Percentiles rank a stretch among this genome's conserved stretches.
phyloP scores from a whole-genome alignment of 2,329 filamentous ascomycete genomes.

The Fusarium hostae region DNA sequence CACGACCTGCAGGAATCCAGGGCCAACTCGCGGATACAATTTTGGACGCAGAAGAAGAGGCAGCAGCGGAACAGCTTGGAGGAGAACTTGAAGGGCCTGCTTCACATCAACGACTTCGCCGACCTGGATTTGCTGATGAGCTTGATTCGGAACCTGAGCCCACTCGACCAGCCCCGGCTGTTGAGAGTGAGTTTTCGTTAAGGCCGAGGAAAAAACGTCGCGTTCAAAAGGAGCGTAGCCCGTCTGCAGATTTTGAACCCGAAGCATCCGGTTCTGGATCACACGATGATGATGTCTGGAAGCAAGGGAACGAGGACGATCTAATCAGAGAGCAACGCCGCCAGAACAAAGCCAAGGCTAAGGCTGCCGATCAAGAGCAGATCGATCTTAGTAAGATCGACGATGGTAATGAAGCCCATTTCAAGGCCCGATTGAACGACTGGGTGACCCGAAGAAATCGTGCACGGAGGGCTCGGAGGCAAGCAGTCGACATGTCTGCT shows the following conservation, averaged over 20 bases:
- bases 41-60: constrained; percentile 83
- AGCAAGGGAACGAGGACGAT: constrained; percentile 54
- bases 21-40: constrained; percentile 81
- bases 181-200: constrained; percentile 66
- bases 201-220: constrained; percentile 68
- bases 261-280: constrained; percentile 49
- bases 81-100: constrained; percentile 59
- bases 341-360: constrained; percentile 57
- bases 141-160: constrained; percentile 32
- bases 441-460: constrained; percentile 72
- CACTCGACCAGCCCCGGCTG: constrained; percentile 31
- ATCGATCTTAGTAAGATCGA: constrained; percentile 73
- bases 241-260: constrained; percentile 60
- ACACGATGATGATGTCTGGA: constrained; percentile 51
- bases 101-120: constrained; percentile 78
- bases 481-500: constrained; percentile 50
- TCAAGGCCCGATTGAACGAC: constrained; percentile 76
- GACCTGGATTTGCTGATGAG: constrained; percentile 73
- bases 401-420: constrained; percentile 87
- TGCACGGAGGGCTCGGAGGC: constrained; percentile 53
- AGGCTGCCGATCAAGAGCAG: constrained; percentile 51
- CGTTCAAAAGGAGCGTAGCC: constrained; percentile 51
- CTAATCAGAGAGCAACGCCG: constrained; percentile 52
- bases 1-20: constrained; percentile 69
- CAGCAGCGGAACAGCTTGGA: constrained; percentile 56